These are phyloP conservation scores for Pontederia crassipes DNA, from an alignment of 176 grass and related monocot genomes.

Conservation along the genomic window DNA sequence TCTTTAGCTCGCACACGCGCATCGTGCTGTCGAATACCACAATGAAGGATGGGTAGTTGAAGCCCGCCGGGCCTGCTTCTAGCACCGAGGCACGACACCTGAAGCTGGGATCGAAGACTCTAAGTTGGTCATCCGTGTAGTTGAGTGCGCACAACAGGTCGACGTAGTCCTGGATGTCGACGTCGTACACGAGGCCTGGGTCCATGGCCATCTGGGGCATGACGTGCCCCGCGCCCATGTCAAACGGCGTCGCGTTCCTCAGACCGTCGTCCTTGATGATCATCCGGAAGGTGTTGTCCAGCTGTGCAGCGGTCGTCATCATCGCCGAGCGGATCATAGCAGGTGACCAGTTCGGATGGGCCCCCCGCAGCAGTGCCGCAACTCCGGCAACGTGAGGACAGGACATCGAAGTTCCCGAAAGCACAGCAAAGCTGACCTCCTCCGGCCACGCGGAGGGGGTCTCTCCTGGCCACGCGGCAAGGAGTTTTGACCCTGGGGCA, in stretches of 20 bases:
- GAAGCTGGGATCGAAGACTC: background rate
- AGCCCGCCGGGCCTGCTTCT: constrained; percentile 1
- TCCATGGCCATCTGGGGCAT: too few relatives aligned
- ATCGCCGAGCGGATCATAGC: background rate
- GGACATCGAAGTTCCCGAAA: constrained; percentile 26
- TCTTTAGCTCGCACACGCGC: background rate
- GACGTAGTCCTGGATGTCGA: too few relatives aligned
- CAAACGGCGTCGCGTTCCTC: too few relatives aligned
- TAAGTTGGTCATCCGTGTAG: constrained; percentile 28
- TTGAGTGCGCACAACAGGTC: constrained; percentile 15
- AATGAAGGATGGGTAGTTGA: constrained; percentile 50
- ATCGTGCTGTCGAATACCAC: constrained; percentile 19
- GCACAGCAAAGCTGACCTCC: constrained; percentile 2
- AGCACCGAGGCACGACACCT: constrained; percentile 20
- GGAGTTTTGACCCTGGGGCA: constrained; percentile 16
- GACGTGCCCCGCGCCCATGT: too few relatives aligned
- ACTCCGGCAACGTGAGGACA: constrained; percentile 25
- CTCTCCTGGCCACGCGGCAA: too few relatives aligned
- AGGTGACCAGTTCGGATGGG: too few relatives aligned
- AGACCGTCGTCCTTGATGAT: too few relatives aligned
- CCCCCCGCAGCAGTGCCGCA: constrained; percentile 25
- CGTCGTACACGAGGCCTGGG: constrained; percentile 7
- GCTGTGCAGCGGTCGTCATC: too few relatives aligned
- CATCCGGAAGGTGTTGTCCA: too few relatives aligned
- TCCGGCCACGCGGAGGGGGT: constrained; percentile 24